Evolutionary conservation across 106 monocot genomes (phyloP), one percentile per base, ranked within the genome.

Genomic region (Apostasia shenzhenica): DNA sequence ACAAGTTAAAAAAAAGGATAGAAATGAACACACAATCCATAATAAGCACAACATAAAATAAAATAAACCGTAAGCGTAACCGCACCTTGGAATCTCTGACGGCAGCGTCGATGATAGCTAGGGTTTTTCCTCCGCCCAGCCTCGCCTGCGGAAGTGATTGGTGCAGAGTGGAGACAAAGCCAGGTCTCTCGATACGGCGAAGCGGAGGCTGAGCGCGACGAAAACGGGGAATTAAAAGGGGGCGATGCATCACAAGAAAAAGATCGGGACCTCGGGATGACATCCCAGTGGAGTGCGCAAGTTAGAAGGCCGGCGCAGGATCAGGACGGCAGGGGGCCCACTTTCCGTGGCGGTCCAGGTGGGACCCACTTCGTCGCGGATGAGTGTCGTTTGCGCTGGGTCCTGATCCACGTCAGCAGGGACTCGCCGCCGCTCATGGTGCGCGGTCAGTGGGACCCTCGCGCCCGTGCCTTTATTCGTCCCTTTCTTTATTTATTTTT

Each of bases 371-470:
- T 3, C 42, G 45, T 45, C 62, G 12, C 62, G 44, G 44, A 45
- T 8, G 13, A 11, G 62, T 11, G 45, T 62, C 62, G 59, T 41
- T 26, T 8, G 37, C 40, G 59, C 2, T 37, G 59, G 41, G 59
- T 13, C 44, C 11, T 10, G 10, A 12, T 62, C 62, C 62, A 45
- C 62, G 45, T 62, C 44, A n/a, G 13, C 62, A 44, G 45, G 44
- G 44, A n/a, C 62, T 62, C 44, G 43, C 13, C 62, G 45, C 62
- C 62, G 62, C 40, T 62, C 62, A n/a, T 44, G 62, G 62, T 62
- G 62, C 62, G 62, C 45, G 62, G 45, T 62, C 62, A 62, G 62
- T 62, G 62, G 62, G 62, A 26, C 26, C 26, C 26, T 26, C 26
- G 26, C 26, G 26, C 26, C 26, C 26, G 26, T 26, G 26, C 26